Base-by-base conservation (phyloP, 495 filamentous ascomycete species). In the Ramalina intermedia region DNA sequence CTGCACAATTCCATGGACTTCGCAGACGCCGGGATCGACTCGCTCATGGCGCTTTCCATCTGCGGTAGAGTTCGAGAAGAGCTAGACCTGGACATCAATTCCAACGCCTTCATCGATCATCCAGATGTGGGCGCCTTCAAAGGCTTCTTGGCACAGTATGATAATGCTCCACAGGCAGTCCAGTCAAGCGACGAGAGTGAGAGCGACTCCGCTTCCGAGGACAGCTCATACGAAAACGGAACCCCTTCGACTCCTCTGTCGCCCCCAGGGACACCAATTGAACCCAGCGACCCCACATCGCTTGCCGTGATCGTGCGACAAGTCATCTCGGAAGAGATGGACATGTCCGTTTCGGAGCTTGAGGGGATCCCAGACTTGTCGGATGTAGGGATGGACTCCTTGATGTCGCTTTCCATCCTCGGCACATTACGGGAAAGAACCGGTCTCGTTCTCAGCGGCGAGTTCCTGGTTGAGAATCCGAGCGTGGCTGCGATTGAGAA, bases 301-400 rank as follows among this genome's bases (percentile, higher is more conserved):
- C 40, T 55, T 23, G 38, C 51, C 21, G 52, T 49, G 54, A 49
- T 60, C 33, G 47, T 54, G 17, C 50, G 52, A 43, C 50, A 49
- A 20, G 51, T 37, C 2, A 56, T 58, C 13, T 54, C 56, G 13
- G 46, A 53, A 35, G 84, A 87, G 57, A 82, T 85, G 62, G 79
- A 77, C 18, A 72, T 85, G 12, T 66, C 79, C 4, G 63, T 79
- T 0, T 72, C 80, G 4, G 82, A 85, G 53, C 69, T 89, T 43
- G 54, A 59, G 9, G 61, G 52, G 21, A 58, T 68, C 12, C 58
- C 63, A 5, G 69, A 73, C 39, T 62, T 75, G 36, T 61, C 55
- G 12, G 64, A 72, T 26, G 62, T 75, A 53, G 73, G 73, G 7
- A 65, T 76, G 59, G 73, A 76, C 50, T 75, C 72, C 9, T 56